These are phyloP conservation scores for Ophiostoma australiae DNA, from an alignment of 2,329 filamentous ascomycete genomes.

Conservation along the genomic window DNA sequence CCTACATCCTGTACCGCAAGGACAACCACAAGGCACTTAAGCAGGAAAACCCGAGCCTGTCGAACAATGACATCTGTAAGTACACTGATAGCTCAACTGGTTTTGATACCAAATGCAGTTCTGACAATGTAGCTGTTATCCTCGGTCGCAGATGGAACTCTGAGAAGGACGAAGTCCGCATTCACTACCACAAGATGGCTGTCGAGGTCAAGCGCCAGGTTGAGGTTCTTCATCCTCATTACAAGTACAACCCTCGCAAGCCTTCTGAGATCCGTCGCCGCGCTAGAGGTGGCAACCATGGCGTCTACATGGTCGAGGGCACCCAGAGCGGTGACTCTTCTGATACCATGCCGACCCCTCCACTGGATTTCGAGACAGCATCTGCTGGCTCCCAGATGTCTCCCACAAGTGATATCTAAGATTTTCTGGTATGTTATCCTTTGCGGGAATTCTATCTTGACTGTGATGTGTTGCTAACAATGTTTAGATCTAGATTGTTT, in stretches of 20 bases:
- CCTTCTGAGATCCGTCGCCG: constrained; percentile 27
- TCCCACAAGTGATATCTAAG: constrained; percentile 12
- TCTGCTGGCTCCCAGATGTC: neutral
- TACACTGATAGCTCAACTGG: constrained; percentile 7
- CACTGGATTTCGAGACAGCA: constrained; percentile 5
- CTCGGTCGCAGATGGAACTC: constrained; percentile 37
- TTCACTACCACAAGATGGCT: constrained; percentile 34
- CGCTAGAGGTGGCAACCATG: constrained; percentile 13
- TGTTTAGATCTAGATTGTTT: neutral
- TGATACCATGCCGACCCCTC: constrained; percentile 15
- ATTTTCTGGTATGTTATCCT: neutral
- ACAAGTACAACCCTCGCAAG: constrained; percentile 39
- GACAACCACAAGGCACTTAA: constrained; percentile 38
- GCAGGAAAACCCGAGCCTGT: constrained; percentile 34
- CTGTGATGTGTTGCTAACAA: neutral
- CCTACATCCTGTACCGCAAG: constrained; percentile 42
- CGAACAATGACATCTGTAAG: constrained; percentile 44
- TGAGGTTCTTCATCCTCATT: constrained; percentile 35
- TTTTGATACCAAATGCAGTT: neutral
- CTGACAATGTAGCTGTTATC: constrained; percentile 34
- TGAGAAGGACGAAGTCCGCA: constrained; percentile 33
- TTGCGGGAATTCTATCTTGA: neutral
- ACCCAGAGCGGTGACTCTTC: neutral
- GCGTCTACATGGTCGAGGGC: constrained; percentile 17
- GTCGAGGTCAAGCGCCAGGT: constrained; percentile 34